phyloP scores from a whole-genome alignment of 306 rosid genomes.

The Quercus glauca region DNA sequence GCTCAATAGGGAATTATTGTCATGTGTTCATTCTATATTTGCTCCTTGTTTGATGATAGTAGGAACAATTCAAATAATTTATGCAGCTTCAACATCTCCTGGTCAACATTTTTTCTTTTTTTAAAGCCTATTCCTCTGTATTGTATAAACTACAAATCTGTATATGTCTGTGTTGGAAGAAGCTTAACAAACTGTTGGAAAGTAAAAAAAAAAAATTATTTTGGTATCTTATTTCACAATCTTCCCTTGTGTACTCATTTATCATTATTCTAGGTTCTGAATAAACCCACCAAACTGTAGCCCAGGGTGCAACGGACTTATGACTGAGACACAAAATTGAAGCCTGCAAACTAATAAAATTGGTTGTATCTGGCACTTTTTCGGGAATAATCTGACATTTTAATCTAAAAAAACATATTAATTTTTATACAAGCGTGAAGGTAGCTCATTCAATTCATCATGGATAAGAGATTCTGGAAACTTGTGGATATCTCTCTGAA shows the following conservation, averaged over 20 bases:
- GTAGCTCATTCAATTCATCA: neutral
- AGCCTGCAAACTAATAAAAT: neutral
- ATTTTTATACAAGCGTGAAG: neutral
- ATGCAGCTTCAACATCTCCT: too few species aligned
- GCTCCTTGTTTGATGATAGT: too few species aligned
- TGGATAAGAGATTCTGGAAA: neutral
- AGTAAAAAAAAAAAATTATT: neutral
- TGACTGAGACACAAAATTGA: neutral
- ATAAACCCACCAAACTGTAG: neutral
- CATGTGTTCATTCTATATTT: too few species aligned
- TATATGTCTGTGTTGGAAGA: neutral
- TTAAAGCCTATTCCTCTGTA: too few species aligned
- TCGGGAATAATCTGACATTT: neutral
- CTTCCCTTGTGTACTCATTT: neutral
- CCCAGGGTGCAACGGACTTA: neutral
- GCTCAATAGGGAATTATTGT: too few species aligned
- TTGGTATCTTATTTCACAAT: neutral
- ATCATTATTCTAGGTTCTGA: neutral
- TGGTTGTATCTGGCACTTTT: neutral
- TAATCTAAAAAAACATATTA: neutral
- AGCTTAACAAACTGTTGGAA: neutral
- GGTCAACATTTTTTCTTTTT: too few species aligned
- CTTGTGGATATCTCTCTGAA: neutral
- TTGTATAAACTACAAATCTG: neutral
- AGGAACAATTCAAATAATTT: too few species aligned